These are phyloP conservation scores for Paramyrothecium sp. DNA, from an alignment of 2,329 filamentous ascomycete genomes.

Conservation along the genomic window DNA sequence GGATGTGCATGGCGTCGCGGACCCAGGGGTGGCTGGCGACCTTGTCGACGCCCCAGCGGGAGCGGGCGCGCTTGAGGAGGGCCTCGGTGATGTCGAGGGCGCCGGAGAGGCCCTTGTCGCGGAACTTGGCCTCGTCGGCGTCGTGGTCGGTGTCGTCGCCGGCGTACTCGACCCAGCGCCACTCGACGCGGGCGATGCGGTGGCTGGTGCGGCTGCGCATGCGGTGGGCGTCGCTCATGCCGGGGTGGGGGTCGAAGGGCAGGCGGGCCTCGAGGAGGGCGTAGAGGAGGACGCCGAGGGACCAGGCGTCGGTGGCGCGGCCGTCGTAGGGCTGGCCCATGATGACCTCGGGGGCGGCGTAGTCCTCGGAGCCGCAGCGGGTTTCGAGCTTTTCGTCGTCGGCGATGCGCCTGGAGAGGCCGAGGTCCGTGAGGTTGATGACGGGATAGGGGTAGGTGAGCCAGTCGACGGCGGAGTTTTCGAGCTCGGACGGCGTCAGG, in stretches of 20 bases:
- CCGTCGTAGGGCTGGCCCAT: slow-evolving; percentile 95
- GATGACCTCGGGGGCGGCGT: slow-evolving; percentile 93
- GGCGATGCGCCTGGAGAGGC: slow-evolving; percentile 81
- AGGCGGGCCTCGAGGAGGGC: slow-evolving; percentile 89
- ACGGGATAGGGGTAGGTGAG: slow-evolving; percentile 76
- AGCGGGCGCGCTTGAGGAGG: slow-evolving; percentile 77
- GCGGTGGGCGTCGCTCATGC: slow-evolving; percentile 71
- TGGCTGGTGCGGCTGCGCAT: slow-evolving; percentile 83
- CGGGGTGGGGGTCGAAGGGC: slow-evolving; percentile 87
- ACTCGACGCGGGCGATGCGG: slow-evolving; percentile 92
- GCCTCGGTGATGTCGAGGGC: slow-evolving; percentile 82
- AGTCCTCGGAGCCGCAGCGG: slow-evolving; percentile 93
- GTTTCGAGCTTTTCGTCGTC: slow-evolving; percentile 89
- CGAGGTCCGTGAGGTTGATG: slow-evolving; percentile 86
- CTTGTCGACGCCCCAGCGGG: slow-evolving; percentile 72
- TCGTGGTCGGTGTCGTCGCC: slow-evolving; percentile 88
- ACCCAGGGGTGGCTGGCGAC: slow-evolving; percentile 78
- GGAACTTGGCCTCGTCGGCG: slow-evolving; percentile 56
- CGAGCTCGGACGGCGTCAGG: slow-evolving; percentile 65
- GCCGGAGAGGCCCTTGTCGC: slow-evolving; percentile 65
- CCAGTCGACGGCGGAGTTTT: slow-evolving; percentile 65
- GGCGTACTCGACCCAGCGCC: slow-evolving; percentile 88
- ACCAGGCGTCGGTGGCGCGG: slow-evolving; percentile 90
- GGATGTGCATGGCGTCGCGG: slow-evolving; percentile 66
- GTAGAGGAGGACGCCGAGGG: slow-evolving; percentile 88